Conservation (phyloP, 2,329 filamentous ascomycete genomes). For the Biscogniauxia sp. region DNA sequence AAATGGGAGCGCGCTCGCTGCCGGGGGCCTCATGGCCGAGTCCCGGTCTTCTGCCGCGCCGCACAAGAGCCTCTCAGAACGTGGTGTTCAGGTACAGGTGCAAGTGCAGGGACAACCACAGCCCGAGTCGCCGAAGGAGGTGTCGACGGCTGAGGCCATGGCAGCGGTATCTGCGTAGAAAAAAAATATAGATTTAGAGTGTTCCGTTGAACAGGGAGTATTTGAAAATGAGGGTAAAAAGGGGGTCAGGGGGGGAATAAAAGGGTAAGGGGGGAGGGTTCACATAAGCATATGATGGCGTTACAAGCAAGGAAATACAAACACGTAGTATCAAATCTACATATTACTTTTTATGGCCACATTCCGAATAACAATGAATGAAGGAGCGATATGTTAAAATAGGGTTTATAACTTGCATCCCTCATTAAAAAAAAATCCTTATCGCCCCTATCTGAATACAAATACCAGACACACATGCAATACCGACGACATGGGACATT, state of each 20-base stretch:
- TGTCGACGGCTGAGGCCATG: conserved; percentile 11
- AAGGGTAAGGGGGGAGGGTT: background rate
- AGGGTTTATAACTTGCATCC: no score
- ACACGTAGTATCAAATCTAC: background rate
- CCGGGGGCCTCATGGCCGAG: conserved; percentile 45
- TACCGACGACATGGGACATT: no score
- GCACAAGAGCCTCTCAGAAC: conserved; percentile 30
- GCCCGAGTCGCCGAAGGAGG: conserved; percentile 5
- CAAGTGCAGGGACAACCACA: conserved; percentile 6
- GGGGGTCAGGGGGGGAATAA: background rate
- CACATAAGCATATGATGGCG: conserved; percentile 24
- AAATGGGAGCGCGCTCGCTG: conserved; percentile 44
- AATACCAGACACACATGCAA: no score
- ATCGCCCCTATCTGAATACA: no score
- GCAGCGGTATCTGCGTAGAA: conserved; percentile 14
- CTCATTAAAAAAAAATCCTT: no score
- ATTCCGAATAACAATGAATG: no score
- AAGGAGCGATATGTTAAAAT: no score
- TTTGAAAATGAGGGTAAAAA: background rate
- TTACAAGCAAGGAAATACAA: conserved; percentile 7
- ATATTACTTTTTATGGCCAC: no score
- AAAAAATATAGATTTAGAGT: background rate
- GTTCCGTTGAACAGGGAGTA: no score
- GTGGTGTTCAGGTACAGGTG: conserved; percentile 23
- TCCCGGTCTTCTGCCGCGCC: conserved; percentile 26